These are phyloP conservation scores for Dipodascopsis tothii DNA, from an alignment of 805 yeast species.

Conservation along the genomic window DNA sequence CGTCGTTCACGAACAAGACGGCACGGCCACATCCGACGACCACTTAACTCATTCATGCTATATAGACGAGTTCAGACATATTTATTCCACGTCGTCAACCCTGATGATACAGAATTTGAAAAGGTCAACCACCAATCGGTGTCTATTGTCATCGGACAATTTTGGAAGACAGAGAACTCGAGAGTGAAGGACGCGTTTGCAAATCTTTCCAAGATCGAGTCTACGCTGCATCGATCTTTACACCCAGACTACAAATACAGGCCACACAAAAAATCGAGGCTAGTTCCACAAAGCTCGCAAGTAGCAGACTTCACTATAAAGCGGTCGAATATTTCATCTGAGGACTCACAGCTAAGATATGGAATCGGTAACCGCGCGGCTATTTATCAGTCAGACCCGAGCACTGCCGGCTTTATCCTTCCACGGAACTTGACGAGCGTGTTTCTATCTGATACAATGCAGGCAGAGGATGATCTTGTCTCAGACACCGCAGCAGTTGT, in stretches of 20 bases:
- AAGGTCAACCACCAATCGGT: slow-evolving; percentile 39
- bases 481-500: not conserved
- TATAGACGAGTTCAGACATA: slow-evolving; percentile 39
- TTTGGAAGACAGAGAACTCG: slow-evolving; percentile 41
- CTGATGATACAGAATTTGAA: slow-evolving; percentile 11
- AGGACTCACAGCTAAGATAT: too few species aligned
- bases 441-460: not conserved
- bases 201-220: slow-evolving; percentile 36
- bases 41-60: slow-evolving; percentile 43
- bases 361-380: too few species aligned
- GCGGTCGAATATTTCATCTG: too few species aligned
- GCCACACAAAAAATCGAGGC: slow-evolving; percentile 33
- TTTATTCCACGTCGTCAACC: slow-evolving; percentile 23
- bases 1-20: slow-evolving; percentile 1
- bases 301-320: not conserved
- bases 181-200: slow-evolving; percentile 35
- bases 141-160: slow-evolving; percentile 38
- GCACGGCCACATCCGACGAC: slow-evolving; percentile 35
- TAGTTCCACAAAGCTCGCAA: not conserved
- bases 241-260: slow-evolving; percentile 41
- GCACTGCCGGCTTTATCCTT: too few species aligned
- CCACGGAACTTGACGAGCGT: too few species aligned
- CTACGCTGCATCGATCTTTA: slow-evolving; percentile 36
- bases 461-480: not conserved
- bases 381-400: too few species aligned